Percentiles rank a stretch among this genome's conserved stretches.
Conservation (phyloP, 192 early-diverging fungal genomes). For the Rhizophagus sp. region DNA sequence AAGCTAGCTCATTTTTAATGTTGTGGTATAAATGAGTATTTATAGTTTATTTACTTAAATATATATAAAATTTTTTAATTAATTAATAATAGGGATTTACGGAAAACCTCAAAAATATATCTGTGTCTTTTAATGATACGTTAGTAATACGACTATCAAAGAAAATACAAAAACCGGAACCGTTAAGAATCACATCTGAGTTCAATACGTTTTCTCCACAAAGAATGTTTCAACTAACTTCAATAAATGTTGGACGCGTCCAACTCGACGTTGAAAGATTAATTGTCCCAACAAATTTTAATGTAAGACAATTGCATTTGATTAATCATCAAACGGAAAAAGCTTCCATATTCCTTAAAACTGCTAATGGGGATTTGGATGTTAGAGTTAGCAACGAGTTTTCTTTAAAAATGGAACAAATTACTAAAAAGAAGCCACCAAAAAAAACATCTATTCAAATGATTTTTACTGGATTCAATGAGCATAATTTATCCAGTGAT, state of each 20-base stretch:
- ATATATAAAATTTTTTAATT: slow-evolving; percentile 7
- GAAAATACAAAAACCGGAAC: slow-evolving; percentile 59
- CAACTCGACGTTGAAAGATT: slow-evolving; percentile 55
- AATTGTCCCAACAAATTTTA: slow-evolving; percentile 30
- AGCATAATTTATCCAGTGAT: slow-evolving; percentile 54
- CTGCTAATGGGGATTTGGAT: slow-evolving; percentile 59
- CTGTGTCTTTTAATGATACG: slow-evolving; percentile 63
- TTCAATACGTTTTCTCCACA: slow-evolving; percentile 65
- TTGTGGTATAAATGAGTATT: no score
- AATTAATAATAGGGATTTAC: slow-evolving; percentile 74
- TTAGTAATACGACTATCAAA: slow-evolving; percentile 64
- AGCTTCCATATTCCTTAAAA: slow-evolving; percentile 70
- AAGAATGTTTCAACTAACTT: slow-evolving; percentile 67
- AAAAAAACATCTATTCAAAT: slow-evolving; percentile 65
- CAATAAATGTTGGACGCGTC: slow-evolving; percentile 59
- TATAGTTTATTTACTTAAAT: no score
- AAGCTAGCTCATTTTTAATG: no score
- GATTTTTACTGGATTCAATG: slow-evolving; percentile 73
- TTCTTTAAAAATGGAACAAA: slow-evolving; percentile 76
- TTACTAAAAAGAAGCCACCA: slow-evolving; percentile 87
- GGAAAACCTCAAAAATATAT: slow-evolving; percentile 63
- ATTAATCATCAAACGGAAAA: slow-evolving; percentile 23
- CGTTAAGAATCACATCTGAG: slow-evolving; percentile 55
- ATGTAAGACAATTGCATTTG: background rate
- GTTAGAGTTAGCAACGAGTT: slow-evolving; percentile 57